Percentiles rank a stretch among this genome's conserved stretches.
Evolutionary conservation across 768 basidiomycete species (phyloP).

Genomic region (Psilocybe tampanensis): DNA sequence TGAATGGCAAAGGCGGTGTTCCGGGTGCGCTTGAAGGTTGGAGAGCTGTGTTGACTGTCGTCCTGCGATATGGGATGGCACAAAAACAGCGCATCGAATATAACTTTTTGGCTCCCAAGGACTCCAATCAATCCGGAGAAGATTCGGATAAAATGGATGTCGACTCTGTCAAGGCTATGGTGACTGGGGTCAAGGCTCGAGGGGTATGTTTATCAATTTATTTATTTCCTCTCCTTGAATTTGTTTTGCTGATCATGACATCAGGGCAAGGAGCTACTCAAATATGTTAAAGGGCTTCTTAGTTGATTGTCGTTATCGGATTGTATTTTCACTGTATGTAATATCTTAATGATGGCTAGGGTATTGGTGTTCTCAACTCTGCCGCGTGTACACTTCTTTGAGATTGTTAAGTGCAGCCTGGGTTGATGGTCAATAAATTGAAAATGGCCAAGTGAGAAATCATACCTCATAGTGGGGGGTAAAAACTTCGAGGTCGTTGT

Average conservation of each 20-base stretch:
- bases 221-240: background rate
- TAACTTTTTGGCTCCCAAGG: constrained; percentile 22
- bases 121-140: constrained; percentile 13
- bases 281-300: constrained; percentile 70
- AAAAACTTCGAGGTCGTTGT: constrained; percentile 60
- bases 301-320: constrained; percentile 38
- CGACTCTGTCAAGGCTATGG: constrained; percentile 71
- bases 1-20: constrained; percentile 26
- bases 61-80: constrained; percentile 66
- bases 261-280: constrained; percentile 71
- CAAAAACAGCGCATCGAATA: constrained; percentile 50
- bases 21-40: constrained; percentile 65
- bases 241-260: constrained; percentile 4
- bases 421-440: background rate
- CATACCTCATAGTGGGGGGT: constrained; percentile 69
- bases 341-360: background rate
- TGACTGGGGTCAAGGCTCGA: constrained; percentile 70
- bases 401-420: constrained; percentile 41
- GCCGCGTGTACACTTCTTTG: constrained; percentile 40
- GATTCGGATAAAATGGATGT: constrained; percentile 36
- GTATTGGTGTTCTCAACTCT: constrained; percentile 4
- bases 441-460: background rate
- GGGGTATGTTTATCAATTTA: constrained; percentile 57
- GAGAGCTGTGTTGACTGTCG: constrained; percentile 73
- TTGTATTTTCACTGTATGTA: background rate